These are phyloP conservation scores for Chlamydomonas reinhardtii DNA, from an alignment of 163 green algal species.

Conservation along the genomic window DNA sequence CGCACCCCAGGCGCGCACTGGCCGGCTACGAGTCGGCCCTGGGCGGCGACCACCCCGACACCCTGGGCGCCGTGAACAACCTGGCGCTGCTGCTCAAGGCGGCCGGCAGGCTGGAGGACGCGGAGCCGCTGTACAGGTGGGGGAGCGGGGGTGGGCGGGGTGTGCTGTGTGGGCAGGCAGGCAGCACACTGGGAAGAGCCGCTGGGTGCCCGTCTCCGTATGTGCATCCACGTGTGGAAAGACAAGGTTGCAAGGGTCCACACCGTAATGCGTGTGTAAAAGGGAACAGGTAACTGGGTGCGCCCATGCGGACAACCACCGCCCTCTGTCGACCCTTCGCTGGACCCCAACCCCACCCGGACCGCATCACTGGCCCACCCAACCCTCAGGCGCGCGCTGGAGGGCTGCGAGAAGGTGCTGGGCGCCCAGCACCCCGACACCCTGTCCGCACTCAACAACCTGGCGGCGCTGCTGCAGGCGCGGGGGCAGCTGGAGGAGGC, in stretches of 20 bases:
- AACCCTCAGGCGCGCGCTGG: slow-evolving; percentile 9
- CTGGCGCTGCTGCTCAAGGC: slow-evolving; percentile 37
- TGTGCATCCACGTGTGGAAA: too few relatives aligned
- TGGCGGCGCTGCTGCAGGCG: slow-evolving; percentile 34
- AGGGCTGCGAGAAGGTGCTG: neutral
- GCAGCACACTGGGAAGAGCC: too few relatives aligned
- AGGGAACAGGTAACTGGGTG: too few relatives aligned
- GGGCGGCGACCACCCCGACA: slow-evolving; percentile 22
- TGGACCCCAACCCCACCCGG: too few relatives aligned
- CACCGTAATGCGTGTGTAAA: too few relatives aligned
- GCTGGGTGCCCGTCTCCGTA: too few relatives aligned
- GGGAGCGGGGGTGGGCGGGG: neutral
- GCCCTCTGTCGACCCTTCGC: too few relatives aligned
- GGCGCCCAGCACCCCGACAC: slow-evolving; percentile 18
- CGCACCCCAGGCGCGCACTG: neutral
- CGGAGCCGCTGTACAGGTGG: slow-evolving; percentile 39
- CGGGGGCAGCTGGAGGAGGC: slow-evolving; percentile 1
- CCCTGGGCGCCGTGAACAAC: slow-evolving; percentile 25
- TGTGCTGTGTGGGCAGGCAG: too few relatives aligned
- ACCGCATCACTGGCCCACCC: too few relatives aligned
- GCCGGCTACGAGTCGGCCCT: slow-evolving; percentile 4
- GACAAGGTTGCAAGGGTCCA: too few relatives aligned
- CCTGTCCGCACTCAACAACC: neutral
- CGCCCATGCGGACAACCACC: too few relatives aligned
- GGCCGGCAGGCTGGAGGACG: neutral